Percentiles rank a stretch among this genome's conserved stretches.
Conservation (phyloP, 78 protist genomes). For the Planoprotostelium fungivorum region DNA sequence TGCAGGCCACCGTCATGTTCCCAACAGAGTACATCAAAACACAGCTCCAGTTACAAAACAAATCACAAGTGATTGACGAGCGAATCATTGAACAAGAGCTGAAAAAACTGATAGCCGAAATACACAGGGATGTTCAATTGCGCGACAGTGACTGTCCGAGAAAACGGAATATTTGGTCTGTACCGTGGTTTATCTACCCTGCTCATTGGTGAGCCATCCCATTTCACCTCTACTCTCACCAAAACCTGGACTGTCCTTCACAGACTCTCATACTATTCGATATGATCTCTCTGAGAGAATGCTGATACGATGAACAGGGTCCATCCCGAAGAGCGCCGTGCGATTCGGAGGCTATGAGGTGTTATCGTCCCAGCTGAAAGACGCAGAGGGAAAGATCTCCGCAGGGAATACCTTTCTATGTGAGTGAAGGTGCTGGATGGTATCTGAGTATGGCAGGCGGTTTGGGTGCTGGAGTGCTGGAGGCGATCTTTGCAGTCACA, state of each 20-base stretch:
- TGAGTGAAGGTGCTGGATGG: background rate
- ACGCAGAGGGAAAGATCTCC: constrained; percentile 7
- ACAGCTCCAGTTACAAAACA: background rate
- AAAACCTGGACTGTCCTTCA: too few species aligned
- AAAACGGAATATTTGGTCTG: constrained; percentile 16
- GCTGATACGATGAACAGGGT: background rate
- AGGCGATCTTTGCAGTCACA: constrained; percentile 23
- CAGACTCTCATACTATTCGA: too few species aligned
- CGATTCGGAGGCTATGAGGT: constrained; percentile 34
- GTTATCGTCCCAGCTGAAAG: constrained; percentile 3
- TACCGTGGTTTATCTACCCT: constrained; percentile 40
- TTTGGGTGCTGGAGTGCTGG: constrained; percentile 30
- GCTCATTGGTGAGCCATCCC: constrained; percentile 12
- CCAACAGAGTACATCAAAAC: constrained; percentile 44
- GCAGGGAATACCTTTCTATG: background rate
- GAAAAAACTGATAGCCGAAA: constrained; percentile 11
- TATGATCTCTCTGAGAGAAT: too few species aligned
- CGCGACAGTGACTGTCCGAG: background rate
- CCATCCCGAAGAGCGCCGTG: constrained; percentile 42
- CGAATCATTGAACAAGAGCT: background rate
- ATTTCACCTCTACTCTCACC: too few species aligned
- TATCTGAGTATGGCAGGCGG: constrained; percentile 10
- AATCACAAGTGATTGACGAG: background rate
- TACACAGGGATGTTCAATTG: constrained; percentile 9
- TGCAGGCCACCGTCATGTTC: constrained; percentile 23